Evolutionary conservation across 2,329 filamentous ascomycete species (phyloP), one percentile per base, ranked within the genome.

Genomic region (Bertia moriformis): DNA sequence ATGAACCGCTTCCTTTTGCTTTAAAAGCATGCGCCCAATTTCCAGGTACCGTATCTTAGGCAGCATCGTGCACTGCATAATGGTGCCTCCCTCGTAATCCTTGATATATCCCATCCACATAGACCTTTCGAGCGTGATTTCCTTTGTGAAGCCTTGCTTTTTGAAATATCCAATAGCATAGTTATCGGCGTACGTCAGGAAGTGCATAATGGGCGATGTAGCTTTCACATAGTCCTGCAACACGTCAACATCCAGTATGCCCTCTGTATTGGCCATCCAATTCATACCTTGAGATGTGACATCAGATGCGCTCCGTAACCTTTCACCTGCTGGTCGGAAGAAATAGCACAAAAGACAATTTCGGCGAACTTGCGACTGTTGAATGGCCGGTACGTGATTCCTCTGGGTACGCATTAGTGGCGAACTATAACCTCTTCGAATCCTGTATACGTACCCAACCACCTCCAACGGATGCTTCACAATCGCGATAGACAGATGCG

Each of bases 21-120:
- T 96, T 37, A 94, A 72, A 2, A 98, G 70, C 86, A 98, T 93
- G 45, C 88, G 81, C 3, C 86, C 83, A 52, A 79, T 76, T 58
- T 98, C 89, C 4, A 98, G 78, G 59, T 98, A 98, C 38, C 91
- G 83, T 40, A 96, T 86, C 45, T 83, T 83, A 4, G 89, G 89
- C 15, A 98, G 71, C 91, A 98, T 96, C 39, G 83, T 86, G 54
- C 91, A 98, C 62, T 98, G 91, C 91, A 98, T 98, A 44, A 98
- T 93, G 0, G 91, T 98, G 42, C 91, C 91, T 42, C 91, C 91
- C 60, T 98, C 91, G 57, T 98, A 98, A 56, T 98, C 91, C 56
- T 98, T 98, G 65, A 98, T 98, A 52, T 96, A 98, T 2, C 91
- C 91, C 91, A 96, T 96, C 91, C 91, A 98, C 3, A 86, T 79